phyloP scores from a whole-genome alignment of 495 filamentous ascomycete species.

The Aspergillus sparsus region DNA sequence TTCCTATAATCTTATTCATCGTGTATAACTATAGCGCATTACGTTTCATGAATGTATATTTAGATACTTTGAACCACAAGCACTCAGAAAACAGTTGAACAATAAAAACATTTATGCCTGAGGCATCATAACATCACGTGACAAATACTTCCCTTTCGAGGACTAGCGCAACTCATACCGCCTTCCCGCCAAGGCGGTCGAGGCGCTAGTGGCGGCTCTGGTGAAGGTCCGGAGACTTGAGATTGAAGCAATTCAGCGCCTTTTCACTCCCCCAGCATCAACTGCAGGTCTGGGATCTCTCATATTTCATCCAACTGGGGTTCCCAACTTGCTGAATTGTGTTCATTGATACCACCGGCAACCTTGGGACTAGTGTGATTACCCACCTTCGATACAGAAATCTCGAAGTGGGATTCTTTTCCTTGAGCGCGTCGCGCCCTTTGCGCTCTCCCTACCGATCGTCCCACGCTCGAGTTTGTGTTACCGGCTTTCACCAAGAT shows the following conservation, averaged over 20 bases:
- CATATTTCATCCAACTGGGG: constrained; percentile 24
- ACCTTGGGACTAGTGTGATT: constrained; percentile 5
- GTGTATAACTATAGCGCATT: neutral
- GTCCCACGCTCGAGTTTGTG: constrained; percentile 12
- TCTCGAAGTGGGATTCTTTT: constrained; percentile 24
- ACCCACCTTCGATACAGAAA: constrained; percentile 14
- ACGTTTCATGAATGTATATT: constrained; percentile 1
- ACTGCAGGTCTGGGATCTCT: constrained; percentile 28
- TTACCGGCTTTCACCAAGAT: constrained; percentile 36
- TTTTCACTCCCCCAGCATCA: constrained; percentile 25
- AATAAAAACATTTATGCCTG: neutral
- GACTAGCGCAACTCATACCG: neutral
- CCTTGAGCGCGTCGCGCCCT: constrained; percentile 35
- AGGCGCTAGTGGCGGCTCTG: constrained; percentile 36
- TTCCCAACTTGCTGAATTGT: constrained; percentile 20
- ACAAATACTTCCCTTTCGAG: constrained; percentile 1
- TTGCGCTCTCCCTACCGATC: constrained; percentile 31
- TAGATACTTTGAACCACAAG: neutral
- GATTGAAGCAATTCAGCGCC: constrained; percentile 17
- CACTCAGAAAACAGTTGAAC: neutral
- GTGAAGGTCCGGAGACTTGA: constrained; percentile 17
- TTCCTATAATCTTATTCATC: constrained; percentile 47
- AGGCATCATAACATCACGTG: constrained; percentile 16
- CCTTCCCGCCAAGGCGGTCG: constrained; percentile 19
- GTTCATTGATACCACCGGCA: neutral